Evolutionary conservation across 768 basidiomycete genomes (phyloP), one percentile per base, ranked within the genome.

Genomic region (Hortiboletus flavorubellus): DNA sequence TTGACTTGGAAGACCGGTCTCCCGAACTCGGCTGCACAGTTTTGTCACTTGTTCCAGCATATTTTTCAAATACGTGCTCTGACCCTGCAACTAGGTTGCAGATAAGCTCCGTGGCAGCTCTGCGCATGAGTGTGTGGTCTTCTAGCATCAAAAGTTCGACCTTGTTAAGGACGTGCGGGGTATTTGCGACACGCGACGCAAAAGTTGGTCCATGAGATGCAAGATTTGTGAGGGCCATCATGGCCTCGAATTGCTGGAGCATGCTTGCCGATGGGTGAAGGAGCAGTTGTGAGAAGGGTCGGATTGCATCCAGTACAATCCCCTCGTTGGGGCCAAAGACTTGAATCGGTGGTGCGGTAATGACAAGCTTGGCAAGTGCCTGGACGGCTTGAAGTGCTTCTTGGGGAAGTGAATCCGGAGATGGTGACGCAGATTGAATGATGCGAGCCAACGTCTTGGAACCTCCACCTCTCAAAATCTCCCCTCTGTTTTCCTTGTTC

Each of bases 151-250:
- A 67, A 14, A 86, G 74, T 63, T 94, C 92, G 7, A 87, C 77
- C 56, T 81, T 84, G 71, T 78, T 76, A 51, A 89, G 63, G 31
- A 91, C 68, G 3, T 82, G 83, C 9, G 84, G 79, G 0, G 79
- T 75, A 43, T 76, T 75, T 2, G 85, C 86, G 46, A 97, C 81
- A 44, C 87, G 82, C 18, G 80, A 75, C 3, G 91, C 85, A 9
- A 86, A 69, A 31, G 83, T 80, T 0, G 84, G 74, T 46, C 81
- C 82, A 49, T 91, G 80, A 16, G 93, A 94, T 0, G 96, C 86
- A 41, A 98, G 74, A 68, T 99, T 99, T 8, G 97, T 99, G 49
- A 99, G 78, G 1, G 93, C 95, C 96, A 98, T 98, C 62, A 95
- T 77, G 4, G 86, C 85, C 70, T 99, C 97, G 64, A 99, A 99